These are phyloP conservation scores for Neoboletus magnificus DNA, from an alignment of 768 basidiomycete genomes.

Conservation along the genomic window DNA sequence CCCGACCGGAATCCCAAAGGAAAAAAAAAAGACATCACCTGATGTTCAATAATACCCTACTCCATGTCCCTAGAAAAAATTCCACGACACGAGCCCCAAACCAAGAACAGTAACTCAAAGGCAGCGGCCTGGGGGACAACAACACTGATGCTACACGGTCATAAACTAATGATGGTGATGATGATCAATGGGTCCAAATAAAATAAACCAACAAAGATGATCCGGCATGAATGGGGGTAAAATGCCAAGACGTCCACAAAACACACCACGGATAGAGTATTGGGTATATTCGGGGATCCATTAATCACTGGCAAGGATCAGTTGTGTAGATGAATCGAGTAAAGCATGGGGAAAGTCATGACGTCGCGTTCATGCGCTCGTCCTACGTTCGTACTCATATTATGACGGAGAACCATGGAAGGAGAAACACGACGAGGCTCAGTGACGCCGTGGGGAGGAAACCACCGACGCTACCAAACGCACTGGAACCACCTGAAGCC, in stretches of 20 bases:
- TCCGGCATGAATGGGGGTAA: background rate
- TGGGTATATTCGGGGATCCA: background rate
- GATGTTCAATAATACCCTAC: background rate
- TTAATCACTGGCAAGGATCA: no score
- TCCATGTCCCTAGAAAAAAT: background rate
- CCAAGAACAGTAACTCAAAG: background rate
- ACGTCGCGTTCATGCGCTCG: background rate
- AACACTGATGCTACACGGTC: background rate
- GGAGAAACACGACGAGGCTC: background rate
- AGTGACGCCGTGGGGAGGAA: background rate
- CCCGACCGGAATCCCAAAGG: no score
- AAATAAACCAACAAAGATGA: background rate
- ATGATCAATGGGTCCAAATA: background rate
- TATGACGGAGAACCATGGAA: background rate
- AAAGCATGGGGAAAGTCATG: no score
- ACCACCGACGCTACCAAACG: background rate
- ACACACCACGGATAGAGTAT: background rate
- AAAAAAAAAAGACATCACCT: no score
- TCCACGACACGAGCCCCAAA: background rate
- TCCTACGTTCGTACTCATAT: background rate
- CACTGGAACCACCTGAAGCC: background rate
- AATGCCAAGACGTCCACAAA: no score
- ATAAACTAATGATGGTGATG: background rate
- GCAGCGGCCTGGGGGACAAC: background rate
- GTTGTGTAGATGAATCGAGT: no score